Evolutionary conservation across 2,329 filamentous ascomycete species (phyloP), one percentile per base, ranked within the genome.

Genomic region (Pseudogymnoascus sp.): DNA sequence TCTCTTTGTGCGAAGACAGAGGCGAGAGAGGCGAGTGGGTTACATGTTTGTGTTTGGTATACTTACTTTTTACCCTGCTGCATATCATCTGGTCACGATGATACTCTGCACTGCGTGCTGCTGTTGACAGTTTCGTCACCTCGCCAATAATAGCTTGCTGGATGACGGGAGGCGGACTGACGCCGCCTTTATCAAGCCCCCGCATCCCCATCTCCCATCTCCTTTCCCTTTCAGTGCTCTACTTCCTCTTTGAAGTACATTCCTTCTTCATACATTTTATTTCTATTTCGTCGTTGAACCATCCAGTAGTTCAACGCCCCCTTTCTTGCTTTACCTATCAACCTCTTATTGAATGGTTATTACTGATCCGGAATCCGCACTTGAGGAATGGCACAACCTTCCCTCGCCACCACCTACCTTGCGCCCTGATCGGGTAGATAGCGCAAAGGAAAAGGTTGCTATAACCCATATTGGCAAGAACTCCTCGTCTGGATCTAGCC

Each of bases 371-470:
- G 42, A 47, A n/a, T 17, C 33, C 53, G 33, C 17, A 33, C n/a
- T 36, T 60, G 53, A 60, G 53, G 53, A 60, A 60, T 60, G 53
- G 53, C 53, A 60, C 53, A 60, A 60, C 53, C 53, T 60, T 60
- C 53, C 53, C 53, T 60, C 53, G 19, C 53, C 28, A 47, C 42
- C 21, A 60, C 53, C 53, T 60, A 33, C 53, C 53, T 60, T 36
- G 53, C 53, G 28, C 53, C 53, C 53, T 60, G 53, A 60, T 33
- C 53, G 53, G 53, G 53, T 36, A 33, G 28, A 60, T n/a, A 33
- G 28, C 53, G 28, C 53, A 60, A 60, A 36, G 28, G 28, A 60
- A 36, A 60, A 60, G 53, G 33, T 36, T 33, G 53, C 28, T 33
- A 23, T 60, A 60, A 60, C 53, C 17, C 19, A 13, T 19, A 36